Evolutionary conservation across 331 rosid species (phyloP).

Genomic region (Rhamnella rubrinervis): DNA sequence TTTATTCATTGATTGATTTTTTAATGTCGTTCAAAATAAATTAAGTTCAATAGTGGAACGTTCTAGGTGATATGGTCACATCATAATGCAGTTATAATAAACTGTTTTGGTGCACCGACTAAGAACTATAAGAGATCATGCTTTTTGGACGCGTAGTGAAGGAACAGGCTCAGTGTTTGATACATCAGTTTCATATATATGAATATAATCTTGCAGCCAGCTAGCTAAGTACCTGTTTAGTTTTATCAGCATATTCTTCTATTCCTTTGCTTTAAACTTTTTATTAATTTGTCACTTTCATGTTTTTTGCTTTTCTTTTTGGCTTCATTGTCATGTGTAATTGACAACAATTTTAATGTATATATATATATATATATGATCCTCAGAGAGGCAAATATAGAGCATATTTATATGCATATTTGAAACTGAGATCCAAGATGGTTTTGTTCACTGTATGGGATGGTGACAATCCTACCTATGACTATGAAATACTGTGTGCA

Average conservation of each 20-base stretch:
- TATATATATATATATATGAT: no score
- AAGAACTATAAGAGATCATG: neutral
- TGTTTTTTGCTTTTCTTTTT: neutral
- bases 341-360: neutral
- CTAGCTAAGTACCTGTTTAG: neutral
- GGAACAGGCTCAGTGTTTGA: neutral
- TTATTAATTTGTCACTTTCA: neutral
- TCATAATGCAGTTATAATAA: neutral
- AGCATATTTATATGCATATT: no score
- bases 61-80: conserved; percentile 1
- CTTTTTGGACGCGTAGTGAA: neutral
- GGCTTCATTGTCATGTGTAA: neutral
- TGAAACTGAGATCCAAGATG: neutral
- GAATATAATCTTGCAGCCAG: no score
- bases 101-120: conserved; percentile 11
- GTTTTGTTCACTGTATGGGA: neutral
- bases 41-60: neutral
- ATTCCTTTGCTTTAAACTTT: neutral
- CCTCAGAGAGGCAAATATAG: no score
- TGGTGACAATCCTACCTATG: no score
- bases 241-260: neutral
- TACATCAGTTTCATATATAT: neutral
- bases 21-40: no score
- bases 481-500: no score
- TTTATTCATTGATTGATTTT: no score